phyloP scores from a whole-genome alignment of 192 early-diverging fungal genomes.

The Coemansia sp. region DNA sequence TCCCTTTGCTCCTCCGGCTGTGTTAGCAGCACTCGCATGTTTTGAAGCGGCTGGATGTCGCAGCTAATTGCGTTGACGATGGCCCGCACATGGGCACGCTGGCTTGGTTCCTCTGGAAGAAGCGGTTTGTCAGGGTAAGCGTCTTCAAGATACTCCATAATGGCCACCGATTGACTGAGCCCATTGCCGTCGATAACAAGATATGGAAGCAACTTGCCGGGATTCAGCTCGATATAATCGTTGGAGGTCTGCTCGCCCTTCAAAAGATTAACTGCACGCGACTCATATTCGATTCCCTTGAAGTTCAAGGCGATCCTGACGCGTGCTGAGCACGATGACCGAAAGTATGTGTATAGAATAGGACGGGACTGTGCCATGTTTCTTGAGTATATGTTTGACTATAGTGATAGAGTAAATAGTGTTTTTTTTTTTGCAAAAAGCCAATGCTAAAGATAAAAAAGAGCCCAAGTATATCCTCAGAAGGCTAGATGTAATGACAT shows the following conservation, averaged over 20 bases:
- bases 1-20: constrained; percentile 53
- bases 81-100: constrained; percentile 66
- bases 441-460: no score
- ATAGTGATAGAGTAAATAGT: no score
- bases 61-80: constrained; percentile 68
- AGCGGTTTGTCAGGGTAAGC: constrained; percentile 61
- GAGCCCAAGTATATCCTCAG: no score
- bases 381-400: not conserved
- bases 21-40: constrained; percentile 68
- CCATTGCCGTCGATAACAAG: constrained; percentile 58
- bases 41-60: constrained; percentile 89
- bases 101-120: constrained; percentile 67
- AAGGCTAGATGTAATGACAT: no score
- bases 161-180: constrained; percentile 70
- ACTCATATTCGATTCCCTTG: constrained; percentile 75
- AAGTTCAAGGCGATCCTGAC: constrained; percentile 70
- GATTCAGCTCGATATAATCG: constrained; percentile 65
- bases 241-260: constrained; percentile 66
- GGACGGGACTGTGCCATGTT: constrained; percentile 16
- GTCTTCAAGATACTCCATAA: constrained; percentile 91
- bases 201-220: constrained; percentile 65
- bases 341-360: constrained; percentile 73
- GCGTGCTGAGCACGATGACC: constrained; percentile 73
- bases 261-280: constrained; percentile 63
- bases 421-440: no score